These are phyloP conservation scores for Boletus reticuloceps DNA, from an alignment of 768 basidiomycete species.

Conservation along the genomic window DNA sequence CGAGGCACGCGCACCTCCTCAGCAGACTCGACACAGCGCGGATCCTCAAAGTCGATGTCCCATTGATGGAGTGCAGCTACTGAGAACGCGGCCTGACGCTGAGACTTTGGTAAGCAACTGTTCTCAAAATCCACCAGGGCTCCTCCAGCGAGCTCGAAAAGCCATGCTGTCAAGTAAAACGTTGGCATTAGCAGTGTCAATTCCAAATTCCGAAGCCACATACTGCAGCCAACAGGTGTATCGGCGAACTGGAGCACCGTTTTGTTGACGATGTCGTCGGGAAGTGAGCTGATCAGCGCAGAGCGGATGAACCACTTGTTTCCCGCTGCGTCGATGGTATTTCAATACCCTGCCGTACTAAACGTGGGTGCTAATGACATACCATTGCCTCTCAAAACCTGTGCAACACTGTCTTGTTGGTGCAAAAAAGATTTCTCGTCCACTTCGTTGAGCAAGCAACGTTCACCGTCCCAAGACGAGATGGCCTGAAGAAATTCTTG, in stretches of 20 bases:
- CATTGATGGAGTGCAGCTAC: conserved; percentile 91
- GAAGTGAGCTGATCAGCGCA: conserved; percentile 75
- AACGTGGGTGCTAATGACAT: conserved; percentile 10
- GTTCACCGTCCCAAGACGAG: conserved; percentile 85
- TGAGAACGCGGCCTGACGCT: conserved; percentile 80
- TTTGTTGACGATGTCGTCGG: conserved; percentile 81
- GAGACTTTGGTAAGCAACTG: conserved; percentile 71
- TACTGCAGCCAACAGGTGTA: conserved; percentile 90
- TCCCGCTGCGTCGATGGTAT: conserved; percentile 46
- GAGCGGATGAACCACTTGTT: conserved; percentile 92
- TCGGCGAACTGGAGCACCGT: conserved; percentile 80
- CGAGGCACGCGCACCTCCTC: conserved; percentile 57
- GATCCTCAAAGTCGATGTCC: conserved; percentile 81
- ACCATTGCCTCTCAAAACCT: conserved; percentile 86
- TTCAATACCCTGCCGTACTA: background rate
- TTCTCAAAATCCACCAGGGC: conserved; percentile 72
- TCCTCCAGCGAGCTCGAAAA: conserved; percentile 88
- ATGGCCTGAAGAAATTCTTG: conserved; percentile 81
- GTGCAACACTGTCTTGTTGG: conserved; percentile 91
- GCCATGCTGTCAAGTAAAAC: conserved; percentile 60
- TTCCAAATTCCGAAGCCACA: conserved; percentile 31
- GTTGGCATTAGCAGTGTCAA: background rate
- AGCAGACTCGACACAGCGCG: conserved; percentile 76
- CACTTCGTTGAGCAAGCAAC: conserved; percentile 85
- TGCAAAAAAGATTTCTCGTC: conserved; percentile 85